phyloP scores from a whole-genome alignment of 31 red algal species.

The Endocladia muricata region DNA sequence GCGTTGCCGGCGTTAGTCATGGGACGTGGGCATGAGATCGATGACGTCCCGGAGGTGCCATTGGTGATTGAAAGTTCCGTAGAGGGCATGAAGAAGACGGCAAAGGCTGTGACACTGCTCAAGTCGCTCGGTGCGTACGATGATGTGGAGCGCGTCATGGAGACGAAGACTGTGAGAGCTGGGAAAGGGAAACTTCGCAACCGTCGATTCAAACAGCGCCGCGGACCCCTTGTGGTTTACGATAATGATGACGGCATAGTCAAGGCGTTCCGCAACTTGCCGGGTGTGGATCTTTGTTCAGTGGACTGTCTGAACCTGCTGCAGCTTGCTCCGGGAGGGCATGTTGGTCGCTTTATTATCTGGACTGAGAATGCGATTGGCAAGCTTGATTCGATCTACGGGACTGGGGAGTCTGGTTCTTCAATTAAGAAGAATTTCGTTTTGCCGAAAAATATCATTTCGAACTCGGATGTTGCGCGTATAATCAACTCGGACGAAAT shows the following conservation, averaged over 20 bases:
- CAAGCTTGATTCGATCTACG: slow-evolving; percentile 90
- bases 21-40: slow-evolving; percentile 92
- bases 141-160: slow-evolving; percentile 87
- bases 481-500: slow-evolving; percentile 99
- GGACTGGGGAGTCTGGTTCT: slow-evolving; percentile 50
- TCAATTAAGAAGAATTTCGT: slow-evolving; percentile 76
- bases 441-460: slow-evolving; percentile 77
- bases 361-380: slow-evolving; percentile 87
- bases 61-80: slow-evolving; percentile 70
- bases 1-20: slow-evolving; percentile 95
- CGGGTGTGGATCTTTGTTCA: slow-evolving; percentile 85
- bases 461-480: slow-evolving; percentile 86
- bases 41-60: slow-evolving; percentile 92
- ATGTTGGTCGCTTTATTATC: slow-evolving; percentile 93
- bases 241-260: slow-evolving; percentile 89
- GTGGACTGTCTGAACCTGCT: slow-evolving; percentile 87
- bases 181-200: slow-evolving; percentile 97
- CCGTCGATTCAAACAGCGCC: slow-evolving; percentile 84
- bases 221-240: slow-evolving; percentile 94
- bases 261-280: slow-evolving; percentile 92
- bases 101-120: slow-evolving; percentile 74
- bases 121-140: slow-evolving; percentile 84
- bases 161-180: slow-evolving; percentile 72
- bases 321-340: slow-evolving; percentile 95
- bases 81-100: slow-evolving; percentile 76